Base-by-base conservation (phyloP, 352 stramenopile genomes). In the Phytophthora colocasiae region DNA sequence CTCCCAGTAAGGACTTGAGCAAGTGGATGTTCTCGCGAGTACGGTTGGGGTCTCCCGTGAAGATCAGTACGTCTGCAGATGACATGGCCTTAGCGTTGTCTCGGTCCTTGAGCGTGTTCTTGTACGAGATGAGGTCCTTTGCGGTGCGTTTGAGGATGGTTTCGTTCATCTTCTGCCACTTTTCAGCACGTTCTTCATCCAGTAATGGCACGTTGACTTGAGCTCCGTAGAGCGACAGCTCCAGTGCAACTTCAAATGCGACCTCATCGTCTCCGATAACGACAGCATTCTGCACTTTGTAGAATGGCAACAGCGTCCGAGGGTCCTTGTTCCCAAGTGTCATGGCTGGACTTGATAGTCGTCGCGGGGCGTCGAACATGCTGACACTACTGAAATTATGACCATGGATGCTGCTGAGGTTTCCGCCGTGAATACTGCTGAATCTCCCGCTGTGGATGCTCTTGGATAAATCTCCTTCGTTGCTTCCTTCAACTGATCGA, bases 61-160 rank as follows among this genome's bases (percentile, higher is more conserved):
- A 89, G n/a, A 89, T 71, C 12, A 91, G 22, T 17, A 88, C 80
- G 36, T 90, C 81, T 1, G 80, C 80, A 5, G 71, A 45, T 5
- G 71, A 71, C 66, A 87, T 73, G n/a, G 73, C 51, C 4, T 81
- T 55, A 0, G 72, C 62, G 9, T 71, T 66, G 63, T 69, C 62
- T 9, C 66, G 51, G 39, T 87, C 74, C 17, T 78, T 67, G 27
- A 90, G 66, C n/a, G 85, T 85, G 72, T 89, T 87, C 63, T 84
- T 87, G 67, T 73, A 89, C 67, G 72, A 78, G 58, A 87, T 91
- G 45, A 88, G 73, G 34, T 90, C 78, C 48, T 90, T 87, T 17
- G 72, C 78, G 15, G 64, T 75, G 1, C 79, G 71, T 9, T 69
- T 67, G 12, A 87, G 48, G 36, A 88, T 90, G 14, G 68, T 75